A percentile compares a stretch with the other conserved stretches of the same genome.
Conservation (phyloP, 345 rosid species). For the Eucalyptus grandis region DNA sequence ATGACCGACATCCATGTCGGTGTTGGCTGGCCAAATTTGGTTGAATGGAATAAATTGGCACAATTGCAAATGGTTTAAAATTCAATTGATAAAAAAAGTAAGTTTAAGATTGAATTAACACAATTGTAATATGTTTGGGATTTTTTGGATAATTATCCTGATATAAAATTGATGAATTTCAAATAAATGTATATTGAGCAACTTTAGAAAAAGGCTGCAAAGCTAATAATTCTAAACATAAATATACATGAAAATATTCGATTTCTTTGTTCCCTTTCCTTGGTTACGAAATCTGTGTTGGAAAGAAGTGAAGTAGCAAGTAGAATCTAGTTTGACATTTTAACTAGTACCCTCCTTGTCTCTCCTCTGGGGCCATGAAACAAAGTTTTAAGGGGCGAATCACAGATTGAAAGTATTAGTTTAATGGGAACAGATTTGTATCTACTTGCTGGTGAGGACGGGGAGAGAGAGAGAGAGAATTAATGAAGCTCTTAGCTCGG, state of each 20-base stretch:
- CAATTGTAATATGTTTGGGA: too few relatives aligned
- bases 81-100: too few relatives aligned
- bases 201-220: too few relatives aligned
- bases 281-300: neutral
- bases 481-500: neutral
- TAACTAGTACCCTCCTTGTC: neutral
- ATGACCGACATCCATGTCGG: rapidly evolving
- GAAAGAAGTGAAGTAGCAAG: neutral
- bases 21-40: too few relatives aligned
- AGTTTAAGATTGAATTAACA: too few relatives aligned
- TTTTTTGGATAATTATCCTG: too few relatives aligned
- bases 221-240: neutral
- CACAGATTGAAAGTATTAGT: neutral
- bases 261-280: neutral
- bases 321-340: neutral
- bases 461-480: neutral
- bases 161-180: too few relatives aligned
- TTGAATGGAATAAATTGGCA: too few relatives aligned
- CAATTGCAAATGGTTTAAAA: too few relatives aligned
- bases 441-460: neutral
- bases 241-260: neutral
- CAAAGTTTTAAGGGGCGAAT: neutral
- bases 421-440: neutral
- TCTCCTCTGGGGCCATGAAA: neutral
- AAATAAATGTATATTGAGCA: too few relatives aligned